A percentile compares a stretch with the other conserved stretches of the same genome.
Evolutionary conservation across 768 basidiomycete genomes (phyloP).

Genomic region (Albatrellus ellisii): DNA sequence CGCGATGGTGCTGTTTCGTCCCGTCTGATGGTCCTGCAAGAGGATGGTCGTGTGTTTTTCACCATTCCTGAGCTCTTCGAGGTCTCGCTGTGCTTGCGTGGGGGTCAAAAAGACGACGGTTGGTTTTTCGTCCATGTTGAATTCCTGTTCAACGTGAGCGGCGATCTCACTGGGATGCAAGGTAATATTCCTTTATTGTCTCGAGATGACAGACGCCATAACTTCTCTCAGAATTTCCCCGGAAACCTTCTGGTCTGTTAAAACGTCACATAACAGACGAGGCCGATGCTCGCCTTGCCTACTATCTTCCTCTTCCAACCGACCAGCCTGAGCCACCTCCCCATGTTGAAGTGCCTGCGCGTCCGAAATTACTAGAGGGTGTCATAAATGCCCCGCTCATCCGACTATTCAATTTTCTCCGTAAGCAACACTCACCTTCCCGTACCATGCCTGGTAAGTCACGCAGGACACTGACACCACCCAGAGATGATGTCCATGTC

Average conservation of each 20-base stretch:
- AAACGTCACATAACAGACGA: conserved; percentile 62
- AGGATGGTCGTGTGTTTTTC: conserved; percentile 71
- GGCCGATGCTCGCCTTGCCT: conserved; percentile 53
- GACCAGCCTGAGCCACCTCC: conserved; percentile 12
- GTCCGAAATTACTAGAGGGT: conserved; percentile 41
- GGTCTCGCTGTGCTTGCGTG: conserved; percentile 59
- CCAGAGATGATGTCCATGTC: conserved; percentile 90
- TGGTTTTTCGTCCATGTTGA: conserved; percentile 82
- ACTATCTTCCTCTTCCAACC: conserved; percentile 37
- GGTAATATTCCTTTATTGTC: conserved; percentile 25
- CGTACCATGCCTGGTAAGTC: conserved; percentile 4
- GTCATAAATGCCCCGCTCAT: conserved; percentile 74
- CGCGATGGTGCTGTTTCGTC: conserved; percentile 10
- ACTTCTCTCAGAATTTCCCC: conserved; percentile 39
- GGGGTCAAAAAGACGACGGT: conserved; percentile 52
- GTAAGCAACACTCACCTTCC: conserved; percentile 31
- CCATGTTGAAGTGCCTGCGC: conserved; percentile 28
- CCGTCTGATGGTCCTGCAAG: conserved; percentile 24
- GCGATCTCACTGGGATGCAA: conserved; percentile 61
- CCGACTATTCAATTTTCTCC: conserved; percentile 78
- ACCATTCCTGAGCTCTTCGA: conserved; percentile 61
- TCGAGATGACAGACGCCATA: too few relatives aligned
- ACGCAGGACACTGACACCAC: conserved; percentile 1
- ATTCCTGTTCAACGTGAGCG: conserved; percentile 61
- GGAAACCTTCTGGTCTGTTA: conserved; percentile 44